phyloP scores from a whole-genome alignment of 2,329 filamentous ascomycete genomes.

The Periconia sp. region DNA sequence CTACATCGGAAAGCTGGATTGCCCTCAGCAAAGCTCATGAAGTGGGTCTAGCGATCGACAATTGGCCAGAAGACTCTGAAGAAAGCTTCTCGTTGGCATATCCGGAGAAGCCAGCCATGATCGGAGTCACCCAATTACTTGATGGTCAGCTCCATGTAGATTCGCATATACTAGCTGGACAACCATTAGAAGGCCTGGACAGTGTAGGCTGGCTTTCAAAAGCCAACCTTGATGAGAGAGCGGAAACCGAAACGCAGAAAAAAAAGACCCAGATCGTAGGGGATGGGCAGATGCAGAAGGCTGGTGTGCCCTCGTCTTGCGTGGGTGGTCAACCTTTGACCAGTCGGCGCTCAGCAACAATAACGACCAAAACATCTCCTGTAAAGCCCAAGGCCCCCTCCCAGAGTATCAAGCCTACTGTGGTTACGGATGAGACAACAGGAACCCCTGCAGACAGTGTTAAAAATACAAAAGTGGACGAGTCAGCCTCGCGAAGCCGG shows the following conservation, averaged over 20 bases:
- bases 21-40: conserved; percentile 75
- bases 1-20: conserved; percentile 67
- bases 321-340: conserved; percentile 44
- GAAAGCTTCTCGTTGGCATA: conserved; percentile 70
- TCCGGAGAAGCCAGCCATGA: conserved; percentile 56
- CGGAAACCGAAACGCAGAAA: conserved; percentile 20
- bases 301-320: conserved; percentile 49
- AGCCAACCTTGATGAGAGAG: conserved; percentile 29
- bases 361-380: conserved; percentile 27
- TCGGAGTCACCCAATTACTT: conserved; percentile 63
- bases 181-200: conserved; percentile 33
- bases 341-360: conserved; percentile 28
- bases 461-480: not conserved
- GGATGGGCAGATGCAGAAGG: conserved; percentile 32
- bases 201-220: conserved; percentile 35
- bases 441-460: not conserved
- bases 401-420: not conserved
- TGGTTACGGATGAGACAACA: not conserved
- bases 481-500: conserved; percentile 20
- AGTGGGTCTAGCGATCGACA: conserved; percentile 73
- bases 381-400: conserved; percentile 18
- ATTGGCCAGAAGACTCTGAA: conserved; percentile 68
- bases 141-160: conserved; percentile 63
- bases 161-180: conserved; percentile 27
- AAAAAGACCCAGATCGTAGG: conserved; percentile 6